Base-by-base conservation (phyloP, 2,329 filamentous ascomycete genomes). In the Exophiala sp. region DNA sequence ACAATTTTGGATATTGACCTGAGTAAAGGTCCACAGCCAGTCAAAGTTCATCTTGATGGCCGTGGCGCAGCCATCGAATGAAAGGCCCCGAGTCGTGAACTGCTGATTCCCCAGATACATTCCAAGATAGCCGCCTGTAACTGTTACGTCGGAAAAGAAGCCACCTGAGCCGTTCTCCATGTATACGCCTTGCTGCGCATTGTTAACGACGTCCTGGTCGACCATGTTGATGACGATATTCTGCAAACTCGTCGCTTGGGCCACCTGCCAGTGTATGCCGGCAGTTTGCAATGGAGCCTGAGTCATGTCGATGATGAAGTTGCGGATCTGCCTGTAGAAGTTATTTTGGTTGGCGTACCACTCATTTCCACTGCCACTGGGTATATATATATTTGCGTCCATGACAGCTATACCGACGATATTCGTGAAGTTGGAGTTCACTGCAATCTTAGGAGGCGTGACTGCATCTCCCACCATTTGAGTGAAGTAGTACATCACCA, bases 321-420 rank as follows among this genome's bases (percentile, higher is more conserved):
- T 89, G 68, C 86, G 84, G 59, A 89, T 73, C 69, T 88, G 85
- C 52, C 84, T 83, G 76, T 85, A 88, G 73, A 89, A 89, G 73
- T 88, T 88, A 62, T 74, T 75, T 67, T 87, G 83, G 72, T 87
- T 88, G 65, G 82, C 81, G 70, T 83, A 86, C 81, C 83, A 86
- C 72, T 88, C 86, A 57, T 66, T 69, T 42, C 85, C 84, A 1
- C 71, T 72, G 41, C 77, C 66, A 40, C 80, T 78, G 14, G 62
- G 60, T 24, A 66, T 61, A 70, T 95, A 95, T 0, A 89, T 88
- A 65, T 95, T 83, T 2, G 87, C 78, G 66, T 94, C 89, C 61
- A 96, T 86, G 52, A 95, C 79, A 46, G 85, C 89, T 72, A 95
- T 90, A 47, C 90, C 91, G 5, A 75, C 63, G 66, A 95, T 95